Conservation (phyloP, 1,284 basidiomycete species). For the Irpex sp. region DNA sequence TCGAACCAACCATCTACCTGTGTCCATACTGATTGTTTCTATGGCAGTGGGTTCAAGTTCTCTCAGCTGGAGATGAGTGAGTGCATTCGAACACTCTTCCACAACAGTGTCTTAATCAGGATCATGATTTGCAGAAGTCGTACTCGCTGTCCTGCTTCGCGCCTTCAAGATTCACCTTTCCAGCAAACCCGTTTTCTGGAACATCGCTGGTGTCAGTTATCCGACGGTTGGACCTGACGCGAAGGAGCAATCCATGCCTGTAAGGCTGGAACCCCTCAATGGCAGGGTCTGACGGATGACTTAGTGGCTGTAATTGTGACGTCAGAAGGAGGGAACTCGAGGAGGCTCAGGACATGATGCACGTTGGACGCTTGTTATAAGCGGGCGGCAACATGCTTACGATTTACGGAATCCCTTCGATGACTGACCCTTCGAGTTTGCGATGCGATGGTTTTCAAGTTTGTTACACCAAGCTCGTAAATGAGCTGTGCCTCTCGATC, state of each 20-base stretch:
- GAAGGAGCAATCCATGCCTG: neutral
- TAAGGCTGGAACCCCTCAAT: conserved; percentile 2
- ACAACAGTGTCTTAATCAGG: neutral
- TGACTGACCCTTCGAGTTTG: no score
- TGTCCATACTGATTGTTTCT: neutral
- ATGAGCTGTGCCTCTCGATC: no score
- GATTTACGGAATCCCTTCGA: neutral
- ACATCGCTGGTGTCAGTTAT: conserved; percentile 9
- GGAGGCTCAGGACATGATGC: neutral
- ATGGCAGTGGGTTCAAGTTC: conserved; percentile 12
- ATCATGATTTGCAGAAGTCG: conserved; percentile 13
- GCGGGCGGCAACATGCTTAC: neutral
- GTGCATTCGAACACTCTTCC: neutral
- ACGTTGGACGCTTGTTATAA: neutral
- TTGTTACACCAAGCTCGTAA: no score
- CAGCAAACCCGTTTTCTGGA: conserved; percentile 10
- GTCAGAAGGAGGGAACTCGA: neutral
- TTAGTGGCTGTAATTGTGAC: neutral
- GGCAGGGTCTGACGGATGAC: neutral
- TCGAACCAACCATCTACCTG: neutral
- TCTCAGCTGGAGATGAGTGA: conserved; percentile 11
- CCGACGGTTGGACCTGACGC: conserved; percentile 5
- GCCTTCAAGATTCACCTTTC: conserved; percentile 8
- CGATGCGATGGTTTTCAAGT: no score
- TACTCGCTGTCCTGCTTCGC: conserved; percentile 8